Evolutionary conservation across 441 rosid genomes (phyloP).

Genomic region (Flueggea neowawraea): DNA sequence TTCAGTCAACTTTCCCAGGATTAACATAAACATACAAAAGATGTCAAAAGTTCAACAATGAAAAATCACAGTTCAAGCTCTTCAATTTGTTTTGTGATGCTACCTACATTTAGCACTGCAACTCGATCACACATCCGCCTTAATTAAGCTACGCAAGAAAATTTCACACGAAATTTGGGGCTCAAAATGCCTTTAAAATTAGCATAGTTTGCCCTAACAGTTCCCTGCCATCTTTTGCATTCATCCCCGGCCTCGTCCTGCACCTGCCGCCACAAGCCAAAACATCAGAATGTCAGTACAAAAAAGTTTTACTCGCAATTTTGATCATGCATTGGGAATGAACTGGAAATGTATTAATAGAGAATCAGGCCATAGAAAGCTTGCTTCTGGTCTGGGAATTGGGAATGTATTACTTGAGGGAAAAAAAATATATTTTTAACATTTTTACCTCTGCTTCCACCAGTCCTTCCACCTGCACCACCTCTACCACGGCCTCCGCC

Average conservation of each 20-base stretch:
- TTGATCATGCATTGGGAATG: no score
- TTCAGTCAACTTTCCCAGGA: no score
- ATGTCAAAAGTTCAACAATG: not conserved
- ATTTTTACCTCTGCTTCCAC: conserved; percentile 58
- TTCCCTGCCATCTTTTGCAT: conserved; percentile 3
- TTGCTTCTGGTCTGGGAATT: not conserved
- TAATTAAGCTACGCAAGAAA: not conserved
- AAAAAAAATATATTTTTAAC: not conserved
- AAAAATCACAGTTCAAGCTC: conserved; percentile 5
- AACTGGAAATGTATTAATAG: not conserved
- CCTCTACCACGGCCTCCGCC: conserved; percentile 74
- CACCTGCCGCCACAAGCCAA: conserved; percentile 29
- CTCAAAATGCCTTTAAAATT: conserved; percentile 41
- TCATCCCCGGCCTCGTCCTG: conserved; percentile 56
- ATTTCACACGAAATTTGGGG: conserved; percentile 20
- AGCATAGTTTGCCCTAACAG: conserved; percentile 24
- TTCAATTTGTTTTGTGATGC: not conserved
- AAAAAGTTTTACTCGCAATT: no score
- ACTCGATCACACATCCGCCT: conserved; percentile 6
- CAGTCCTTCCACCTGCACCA: conserved; percentile 43
- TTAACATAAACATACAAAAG: not conserved
- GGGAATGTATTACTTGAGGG: not conserved
- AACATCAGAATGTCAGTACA: no score
- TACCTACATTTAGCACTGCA: conserved; percentile 8
- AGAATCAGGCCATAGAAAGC: not conserved